phyloP scores from a whole-genome alignment of 306 rosid genomes.

The Astragalus glycyphyllos region DNA sequence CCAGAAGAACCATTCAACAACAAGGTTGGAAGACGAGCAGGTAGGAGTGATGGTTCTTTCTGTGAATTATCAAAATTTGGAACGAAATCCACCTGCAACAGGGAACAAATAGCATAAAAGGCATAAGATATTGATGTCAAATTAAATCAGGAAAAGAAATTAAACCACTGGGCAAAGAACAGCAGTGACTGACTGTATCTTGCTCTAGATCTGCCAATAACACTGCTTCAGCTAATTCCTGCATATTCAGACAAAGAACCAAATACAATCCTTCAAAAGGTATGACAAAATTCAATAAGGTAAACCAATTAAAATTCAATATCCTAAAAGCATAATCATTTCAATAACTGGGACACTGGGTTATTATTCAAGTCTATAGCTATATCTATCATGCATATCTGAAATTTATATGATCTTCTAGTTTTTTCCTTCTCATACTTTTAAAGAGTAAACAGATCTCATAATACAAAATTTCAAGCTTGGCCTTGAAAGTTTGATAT shows the following conservation, averaged over 20 bases:
- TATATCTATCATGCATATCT: background rate
- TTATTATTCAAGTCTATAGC: background rate
- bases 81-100: constrained; percentile 84
- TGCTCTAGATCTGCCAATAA: constrained; percentile 80
- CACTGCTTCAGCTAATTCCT: constrained; percentile 91
- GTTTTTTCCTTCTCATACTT: constrained; percentile 21
- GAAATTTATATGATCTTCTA: background rate
- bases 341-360: background rate
- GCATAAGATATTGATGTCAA: constrained; percentile 15
- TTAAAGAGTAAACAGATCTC: constrained; percentile 21
- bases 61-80: constrained; percentile 96
- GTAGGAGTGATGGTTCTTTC: constrained; percentile 89
- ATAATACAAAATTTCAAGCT: background rate
- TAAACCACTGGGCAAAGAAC: constrained; percentile 41
- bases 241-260: constrained; percentile 51
- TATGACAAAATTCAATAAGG: constrained; percentile 1
- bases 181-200: constrained; percentile 79
- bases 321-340: constrained; percentile 21
- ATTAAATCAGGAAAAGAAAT: constrained; percentile 27
- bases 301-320: constrained; percentile 14
- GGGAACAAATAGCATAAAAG: constrained; percentile 28
- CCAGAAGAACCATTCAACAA: constrained; percentile 98
- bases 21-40: constrained; percentile 92
- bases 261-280: constrained; percentile 30
- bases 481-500: constrained; percentile 17